Conservation (phyloP, 2,329 filamentous ascomycete species). For the Arthroderma sp. region DNA sequence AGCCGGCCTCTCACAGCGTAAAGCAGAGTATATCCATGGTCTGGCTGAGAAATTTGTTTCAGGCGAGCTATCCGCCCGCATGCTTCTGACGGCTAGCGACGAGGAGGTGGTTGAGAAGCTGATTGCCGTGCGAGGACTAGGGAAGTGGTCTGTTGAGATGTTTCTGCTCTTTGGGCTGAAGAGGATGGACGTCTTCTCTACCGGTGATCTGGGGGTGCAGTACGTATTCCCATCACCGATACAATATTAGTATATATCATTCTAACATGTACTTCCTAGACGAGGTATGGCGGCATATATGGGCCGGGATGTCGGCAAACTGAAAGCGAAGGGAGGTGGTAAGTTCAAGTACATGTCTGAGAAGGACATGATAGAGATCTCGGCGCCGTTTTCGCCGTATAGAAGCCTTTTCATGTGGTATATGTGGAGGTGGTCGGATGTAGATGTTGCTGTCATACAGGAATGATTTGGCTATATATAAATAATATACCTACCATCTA, state of each 20-base stretch:
- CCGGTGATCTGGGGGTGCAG: conserved; percentile 88
- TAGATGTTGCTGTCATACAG: conserved; percentile 50
- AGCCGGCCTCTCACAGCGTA: conserved; percentile 82
- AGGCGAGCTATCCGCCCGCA: conserved; percentile 62
- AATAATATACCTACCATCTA: conserved; percentile 7
- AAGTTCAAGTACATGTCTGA: conserved; percentile 99
- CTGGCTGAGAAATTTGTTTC: conserved; percentile 67
- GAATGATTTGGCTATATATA: too few relatives aligned
- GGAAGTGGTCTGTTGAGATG: conserved; percentile 92
- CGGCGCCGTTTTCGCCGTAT: conserved; percentile 72
- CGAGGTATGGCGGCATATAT: conserved; percentile 81
- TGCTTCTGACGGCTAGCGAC: conserved; percentile 68
- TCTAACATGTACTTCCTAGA: conserved; percentile 23
- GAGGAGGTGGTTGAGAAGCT: conserved; percentile 74
- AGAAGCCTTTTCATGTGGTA: conserved; percentile 96
- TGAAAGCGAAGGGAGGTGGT: conserved; percentile 65
- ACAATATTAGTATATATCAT: neutral
- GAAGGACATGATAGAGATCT: conserved; percentile 75
- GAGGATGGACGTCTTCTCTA: conserved; percentile 83
- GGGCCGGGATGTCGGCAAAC: conserved; percentile 68
- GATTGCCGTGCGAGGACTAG: conserved; percentile 74
- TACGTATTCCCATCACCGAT: conserved; percentile 27
- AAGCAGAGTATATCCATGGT: conserved; percentile 87
- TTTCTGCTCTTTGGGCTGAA: conserved; percentile 95
- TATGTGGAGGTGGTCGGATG: conserved; percentile 81